Percentiles rank a stretch among this genome's conserved stretches.
phyloP scores from a whole-genome alignment of 1,284 basidiomycete species.

The Malassezia vespertilionis region DNA sequence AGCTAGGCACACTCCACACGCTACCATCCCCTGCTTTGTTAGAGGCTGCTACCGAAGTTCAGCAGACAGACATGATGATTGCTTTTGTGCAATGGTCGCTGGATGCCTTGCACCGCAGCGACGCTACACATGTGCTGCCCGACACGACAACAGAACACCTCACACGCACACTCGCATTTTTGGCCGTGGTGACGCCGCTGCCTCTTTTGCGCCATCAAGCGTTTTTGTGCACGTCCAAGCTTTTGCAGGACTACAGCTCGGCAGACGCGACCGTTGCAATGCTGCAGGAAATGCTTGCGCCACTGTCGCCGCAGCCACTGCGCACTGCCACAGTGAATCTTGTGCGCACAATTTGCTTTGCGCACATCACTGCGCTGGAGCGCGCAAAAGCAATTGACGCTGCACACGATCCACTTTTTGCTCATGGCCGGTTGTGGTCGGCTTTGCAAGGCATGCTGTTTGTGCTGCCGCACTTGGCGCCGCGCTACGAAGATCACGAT shows the following conservation, averaged over 20 bases:
- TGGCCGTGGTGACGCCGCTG: not conserved
- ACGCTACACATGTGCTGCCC: not conserved
- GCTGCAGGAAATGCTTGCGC: slow-evolving; percentile 7
- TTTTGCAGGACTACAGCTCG: slow-evolving; percentile 7
- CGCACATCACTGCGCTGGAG: slow-evolving; percentile 1
- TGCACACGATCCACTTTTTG: not conserved
- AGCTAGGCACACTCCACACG: not conserved
- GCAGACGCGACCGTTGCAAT: not conserved
- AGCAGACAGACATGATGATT: slow-evolving; percentile 3
- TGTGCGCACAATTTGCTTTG: slow-evolving; percentile 4
- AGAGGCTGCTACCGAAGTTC: not conserved
- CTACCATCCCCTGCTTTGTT: not conserved
- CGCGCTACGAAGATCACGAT: not conserved
- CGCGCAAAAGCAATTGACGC: not conserved
- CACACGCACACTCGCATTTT: slow-evolving; percentile 6
- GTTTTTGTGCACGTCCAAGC: not conserved
- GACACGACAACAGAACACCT: not conserved
- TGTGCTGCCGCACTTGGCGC: slow-evolving; percentile 1
- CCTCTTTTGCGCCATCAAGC: not conserved
- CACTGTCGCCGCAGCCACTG: slow-evolving; percentile 3
- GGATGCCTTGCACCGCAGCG: not conserved
- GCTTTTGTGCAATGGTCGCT: slow-evolving; percentile 4
- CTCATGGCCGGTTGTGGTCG: slow-evolving; percentile 11
- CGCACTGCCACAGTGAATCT: slow-evolving; percentile 9
- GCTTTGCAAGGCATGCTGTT: slow-evolving; percentile 6